Conservation (phyloP, 1,284 basidiomycete genomes). For the Boletus smithii region DNA sequence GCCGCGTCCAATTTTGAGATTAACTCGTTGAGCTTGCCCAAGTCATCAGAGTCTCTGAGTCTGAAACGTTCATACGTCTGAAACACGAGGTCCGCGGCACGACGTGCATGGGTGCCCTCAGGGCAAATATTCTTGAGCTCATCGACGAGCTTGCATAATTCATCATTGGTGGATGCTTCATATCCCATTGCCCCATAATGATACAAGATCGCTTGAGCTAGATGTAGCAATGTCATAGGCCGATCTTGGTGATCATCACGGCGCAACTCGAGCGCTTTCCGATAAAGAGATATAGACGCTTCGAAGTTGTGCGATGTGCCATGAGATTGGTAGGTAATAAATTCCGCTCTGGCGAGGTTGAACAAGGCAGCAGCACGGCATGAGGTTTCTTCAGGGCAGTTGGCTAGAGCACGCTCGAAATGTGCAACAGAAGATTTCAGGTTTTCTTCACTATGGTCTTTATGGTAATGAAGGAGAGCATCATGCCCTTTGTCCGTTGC, state of each 20-base stretch:
- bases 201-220: conserved; percentile 9
- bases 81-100: conserved; percentile 2
- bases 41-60: neutral
- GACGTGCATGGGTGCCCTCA: conserved; percentile 1
- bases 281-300: neutral
- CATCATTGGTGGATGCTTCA: neutral
- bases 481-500: neutral
- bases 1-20: conserved; percentile 1
- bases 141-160: neutral
- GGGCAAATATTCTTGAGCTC: neutral
- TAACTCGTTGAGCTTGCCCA: conserved; percentile 1
- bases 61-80: neutral
- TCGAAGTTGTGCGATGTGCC: neutral
- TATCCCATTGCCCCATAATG: neutral
- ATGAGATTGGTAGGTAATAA: neutral
- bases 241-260: conserved; percentile 2
- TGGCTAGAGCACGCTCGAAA: neutral
- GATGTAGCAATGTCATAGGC: conserved; percentile 8
- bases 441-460: neutral
- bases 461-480: neutral
- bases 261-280: conserved; percentile 1
- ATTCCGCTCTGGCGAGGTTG: conserved; percentile 15
- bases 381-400: neutral
- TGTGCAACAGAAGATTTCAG: neutral
- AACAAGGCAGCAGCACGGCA: neutral